phyloP scores from a whole-genome alignment of 2,329 filamentous ascomycete species.

The Aspergillus novoparasiticus region DNA sequence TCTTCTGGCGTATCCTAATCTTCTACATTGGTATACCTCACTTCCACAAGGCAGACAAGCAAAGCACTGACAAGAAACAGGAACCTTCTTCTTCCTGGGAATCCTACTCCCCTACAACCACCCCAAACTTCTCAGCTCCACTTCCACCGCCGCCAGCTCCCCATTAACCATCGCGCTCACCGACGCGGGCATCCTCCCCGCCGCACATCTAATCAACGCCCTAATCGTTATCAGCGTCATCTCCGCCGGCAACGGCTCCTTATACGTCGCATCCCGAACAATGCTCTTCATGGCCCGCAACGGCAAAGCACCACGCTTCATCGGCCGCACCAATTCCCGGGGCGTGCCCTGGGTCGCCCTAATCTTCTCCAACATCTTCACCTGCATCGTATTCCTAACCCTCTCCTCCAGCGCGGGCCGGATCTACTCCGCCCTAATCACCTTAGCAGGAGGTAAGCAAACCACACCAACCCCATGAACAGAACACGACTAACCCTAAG shows the following conservation, averaged over 20 bases:
- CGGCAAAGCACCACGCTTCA: constrained; percentile 68
- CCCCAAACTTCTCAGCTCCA: constrained; percentile 62
- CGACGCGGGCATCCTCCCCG: constrained; percentile 72
- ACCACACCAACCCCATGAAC: background rate
- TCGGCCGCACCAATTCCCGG: constrained; percentile 67
- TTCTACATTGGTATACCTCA: constrained; percentile 58
- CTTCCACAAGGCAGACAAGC: background rate
- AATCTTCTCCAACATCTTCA: constrained; percentile 70
- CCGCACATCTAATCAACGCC: constrained; percentile 76
- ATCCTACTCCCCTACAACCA: constrained; percentile 73
- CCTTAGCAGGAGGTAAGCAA: constrained; percentile 35
- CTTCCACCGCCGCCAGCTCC: constrained; percentile 66
- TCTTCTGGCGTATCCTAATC: constrained; percentile 50
- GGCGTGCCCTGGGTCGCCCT: constrained; percentile 65
- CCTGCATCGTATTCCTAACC: constrained; percentile 44
- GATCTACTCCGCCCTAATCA: constrained; percentile 36
- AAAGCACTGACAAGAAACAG: constrained; percentile 30
- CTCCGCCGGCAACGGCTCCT: constrained; percentile 71
- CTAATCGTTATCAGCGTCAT: constrained; percentile 75
- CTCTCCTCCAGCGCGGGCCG: constrained; percentile 34
- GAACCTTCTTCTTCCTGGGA: constrained; percentile 73
- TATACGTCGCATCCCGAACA: constrained; percentile 76
- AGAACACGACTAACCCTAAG: background rate
- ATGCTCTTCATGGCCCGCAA: constrained; percentile 75
- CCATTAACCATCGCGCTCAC: constrained; percentile 75